Base-by-base conservation (phyloP, 805 yeast genomes). In the Zygosaccharomyces kombuchaensis region DNA sequence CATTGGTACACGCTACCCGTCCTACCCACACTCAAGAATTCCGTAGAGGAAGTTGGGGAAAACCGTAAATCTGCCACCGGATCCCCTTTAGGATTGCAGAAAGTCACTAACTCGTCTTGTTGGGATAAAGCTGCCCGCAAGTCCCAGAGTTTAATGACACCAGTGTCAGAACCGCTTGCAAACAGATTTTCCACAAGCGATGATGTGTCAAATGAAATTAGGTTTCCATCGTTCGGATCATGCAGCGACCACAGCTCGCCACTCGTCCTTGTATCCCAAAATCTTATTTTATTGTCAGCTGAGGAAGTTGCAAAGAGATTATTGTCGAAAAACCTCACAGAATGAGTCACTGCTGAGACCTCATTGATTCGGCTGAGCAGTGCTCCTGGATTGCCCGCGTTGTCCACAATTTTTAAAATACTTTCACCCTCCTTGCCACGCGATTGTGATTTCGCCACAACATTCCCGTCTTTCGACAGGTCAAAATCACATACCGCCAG, bases 1-100 rank as follows among this genome's bases (percentile, higher is more conserved):
- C 68, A 64, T 21, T 64, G 68, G 47, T 64, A 62, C 6, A 64
- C 60, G 36, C 61, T 61, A 21, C 67, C 68, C 7, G 60, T 51
- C 13, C 56, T 58, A 29, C 68, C 67, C 12, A 63, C 63, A 6
- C 67, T 56, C 13, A 63, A 34, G 36, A 64, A 57, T 41, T 61
- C 62, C 2, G 63, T 55, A 4, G 68, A 57, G 2, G 59, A 56
- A 4, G 61, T 57, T 36, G 53, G 52, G 1, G 63, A 59, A 40
- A 63, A 62, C 47, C 56, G 59, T 7, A 64, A 56, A 45, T 64
- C 67, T 2, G 55, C 60, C 12, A 62, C 66, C 8, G 64, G 55
- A 37, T 63, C 68, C 26, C 60, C 66, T 27, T 62, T 65, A 4
- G 64, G 53, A 46, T 63, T 67, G 46, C 51, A 59, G 34, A 62